phyloP scores from a whole-genome alignment of 176 grass and related monocot genomes.

The Rhynchospora tenuis region DNA sequence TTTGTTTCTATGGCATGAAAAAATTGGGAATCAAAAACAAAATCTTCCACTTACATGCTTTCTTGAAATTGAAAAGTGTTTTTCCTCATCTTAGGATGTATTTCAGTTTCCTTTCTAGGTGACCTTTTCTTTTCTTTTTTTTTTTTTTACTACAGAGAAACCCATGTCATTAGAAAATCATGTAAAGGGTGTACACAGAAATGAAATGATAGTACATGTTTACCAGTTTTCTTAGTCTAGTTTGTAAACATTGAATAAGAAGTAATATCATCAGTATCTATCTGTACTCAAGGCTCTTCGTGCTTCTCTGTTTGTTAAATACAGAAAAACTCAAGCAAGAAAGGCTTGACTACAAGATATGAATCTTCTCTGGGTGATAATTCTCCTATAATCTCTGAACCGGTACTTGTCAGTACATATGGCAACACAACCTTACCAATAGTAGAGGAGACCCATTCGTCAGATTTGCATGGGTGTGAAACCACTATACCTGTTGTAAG shows the following conservation, averaged over 20 bases:
- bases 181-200: background rate
- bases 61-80: background rate
- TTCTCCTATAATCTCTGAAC: constrained; percentile 78
- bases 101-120: background rate
- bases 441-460: constrained; percentile 36
- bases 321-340: constrained; percentile 48
- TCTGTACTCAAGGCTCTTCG: background rate
- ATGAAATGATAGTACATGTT: background rate
- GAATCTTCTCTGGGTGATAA: constrained; percentile 28
- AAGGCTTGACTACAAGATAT: constrained; percentile 35
- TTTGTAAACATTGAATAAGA: background rate
- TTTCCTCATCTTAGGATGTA: background rate
- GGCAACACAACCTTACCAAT: constrained; percentile 24
- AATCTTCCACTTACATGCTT: background rate
- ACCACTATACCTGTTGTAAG: constrained; percentile 14
- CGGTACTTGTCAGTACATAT: constrained; percentile 55
- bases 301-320: background rate
- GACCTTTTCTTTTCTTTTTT: background rate
- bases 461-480: constrained; percentile 36
- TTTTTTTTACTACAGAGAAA: background rate
- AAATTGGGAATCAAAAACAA: background rate
- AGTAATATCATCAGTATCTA: background rate
- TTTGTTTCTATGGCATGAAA: background rate
- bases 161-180: background rate
- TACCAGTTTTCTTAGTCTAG: background rate